Evolutionary conservation across 2,329 filamentous ascomycete genomes (phyloP), one percentile per base, ranked within the genome.

Genomic region (Dothiorella sarmentorum): DNA sequence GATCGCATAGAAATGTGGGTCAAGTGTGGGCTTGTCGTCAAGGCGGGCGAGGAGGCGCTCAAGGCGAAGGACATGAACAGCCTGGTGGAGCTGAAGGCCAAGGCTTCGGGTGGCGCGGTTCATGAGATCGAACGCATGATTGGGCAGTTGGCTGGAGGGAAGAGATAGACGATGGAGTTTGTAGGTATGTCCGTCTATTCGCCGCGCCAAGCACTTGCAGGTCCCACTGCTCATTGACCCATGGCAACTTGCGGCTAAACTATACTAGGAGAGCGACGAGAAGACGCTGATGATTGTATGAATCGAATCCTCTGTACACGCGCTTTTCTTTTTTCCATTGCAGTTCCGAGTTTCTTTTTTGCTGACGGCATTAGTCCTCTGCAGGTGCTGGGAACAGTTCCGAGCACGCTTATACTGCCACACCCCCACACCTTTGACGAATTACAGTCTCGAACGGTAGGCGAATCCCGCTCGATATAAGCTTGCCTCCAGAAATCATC

Each of bases 1-100:
- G 88, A 91, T 66, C 80, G 87, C 3, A 87, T 96, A 58, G 84
- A 88, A 64, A 97, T 99, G 93, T 99, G 92, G 82, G 86, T 96
- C 67, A 96, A 96, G 76, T 97, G 94, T 72, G 93, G 93, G 17
- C 84, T 96, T 85, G 80, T 91, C 43, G 83, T 88, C 26, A 91
- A 90, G 75, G 94, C 94, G 2, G 94, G 89, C 3, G 92, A 97
- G 75, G 94, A 97, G 76, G 93, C 94, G 3, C 82, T 91, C 61
- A 90, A 86, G 76, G 81, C 83, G 61, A 95, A 89, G 73, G 90
- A 99, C 70, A 78, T 84, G 49, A 87, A 86, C 65, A 78, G 86
- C n/a, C 85, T 95, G 75, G 84, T 88, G 66, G 80, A 85, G 53
- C 75, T 97, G 63, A 80, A 90, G 64, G 83, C 83, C 59, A 91